Evolutionary conservation across 495 filamentous ascomycete genomes (phyloP).

Genomic region (Bacidia gigantensis): DNA sequence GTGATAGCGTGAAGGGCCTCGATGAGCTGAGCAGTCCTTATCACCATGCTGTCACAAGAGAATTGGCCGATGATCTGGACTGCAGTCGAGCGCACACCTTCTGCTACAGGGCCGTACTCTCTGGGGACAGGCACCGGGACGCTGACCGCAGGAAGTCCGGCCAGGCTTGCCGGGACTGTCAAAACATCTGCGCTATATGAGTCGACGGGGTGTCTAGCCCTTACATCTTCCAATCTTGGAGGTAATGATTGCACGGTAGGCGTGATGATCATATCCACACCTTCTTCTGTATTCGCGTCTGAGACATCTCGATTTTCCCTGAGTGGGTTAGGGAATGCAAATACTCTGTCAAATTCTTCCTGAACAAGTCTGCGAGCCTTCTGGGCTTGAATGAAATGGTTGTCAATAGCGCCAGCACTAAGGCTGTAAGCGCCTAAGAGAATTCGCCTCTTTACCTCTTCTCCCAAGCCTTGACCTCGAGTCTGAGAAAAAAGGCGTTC

Average conservation of each 20-base stretch:
- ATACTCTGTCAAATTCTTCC: conserved; percentile 70
- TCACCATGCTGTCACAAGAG: conserved; percentile 61
- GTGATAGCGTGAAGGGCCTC: conserved; percentile 13
- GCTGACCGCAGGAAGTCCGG: conserved; percentile 79
- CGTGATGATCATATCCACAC: conserved; percentile 71
- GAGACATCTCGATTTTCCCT: conserved; percentile 20
- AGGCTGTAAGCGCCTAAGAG: conserved; percentile 82
- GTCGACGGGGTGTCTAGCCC: conserved; percentile 36
- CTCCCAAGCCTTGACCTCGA: conserved; percentile 59
- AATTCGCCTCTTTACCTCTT: conserved; percentile 75
- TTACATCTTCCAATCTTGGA: conserved; percentile 41
- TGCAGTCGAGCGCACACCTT: conserved; percentile 31
- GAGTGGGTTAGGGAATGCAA: conserved; percentile 54
- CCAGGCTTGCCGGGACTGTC: conserved; percentile 87
- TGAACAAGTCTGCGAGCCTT: conserved; percentile 71
- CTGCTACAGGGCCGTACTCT: conserved; percentile 20
- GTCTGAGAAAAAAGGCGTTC: conserved; percentile 56
- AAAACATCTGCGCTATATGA: conserved; percentile 87
- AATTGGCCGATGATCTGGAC: conserved; percentile 88
- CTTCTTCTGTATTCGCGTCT: conserved; percentile 32
- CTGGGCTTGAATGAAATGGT: conserved; percentile 94
- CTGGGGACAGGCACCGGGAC: conserved; percentile 46
- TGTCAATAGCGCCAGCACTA: conserved; percentile 81
- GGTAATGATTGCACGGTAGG: conserved; percentile 74
- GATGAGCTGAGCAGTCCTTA: conserved; percentile 40